Evolutionary conservation across 257 asterid genomes (phyloP).

Genomic region (Solanum boliviense): DNA sequence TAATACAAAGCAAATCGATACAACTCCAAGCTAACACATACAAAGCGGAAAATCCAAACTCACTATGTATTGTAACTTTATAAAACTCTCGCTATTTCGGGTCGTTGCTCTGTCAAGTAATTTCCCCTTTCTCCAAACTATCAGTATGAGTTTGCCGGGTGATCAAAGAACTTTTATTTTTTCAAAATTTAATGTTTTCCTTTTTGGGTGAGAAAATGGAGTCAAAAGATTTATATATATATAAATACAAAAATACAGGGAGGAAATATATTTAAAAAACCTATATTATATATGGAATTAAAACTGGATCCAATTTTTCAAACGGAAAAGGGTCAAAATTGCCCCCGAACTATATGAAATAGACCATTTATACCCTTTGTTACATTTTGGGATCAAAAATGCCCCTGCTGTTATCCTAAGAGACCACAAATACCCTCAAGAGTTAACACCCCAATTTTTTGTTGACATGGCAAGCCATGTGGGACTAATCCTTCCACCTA

Average conservation of each 20-base stretch:
- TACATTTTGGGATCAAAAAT: too few relatives aligned
- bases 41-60: not conserved
- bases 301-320: not conserved
- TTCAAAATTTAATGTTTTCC: not conserved
- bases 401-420: too few relatives aligned
- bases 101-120: not conserved
- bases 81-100: not conserved
- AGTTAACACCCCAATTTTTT: too few relatives aligned
- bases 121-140: not conserved
- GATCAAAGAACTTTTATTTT: not conserved
- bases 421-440: too few relatives aligned
- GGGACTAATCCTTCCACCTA: too few relatives aligned
- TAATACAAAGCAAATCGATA: not conserved
- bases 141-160: not conserved
- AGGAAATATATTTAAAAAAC: too few relatives aligned
- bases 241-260: not conserved
- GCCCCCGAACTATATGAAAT: too few relatives aligned
- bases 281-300: not conserved
- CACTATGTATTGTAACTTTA: not conserved
- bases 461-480: too few relatives aligned
- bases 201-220: not conserved
- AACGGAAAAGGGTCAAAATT: too few relatives aligned
- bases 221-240: not conserved
- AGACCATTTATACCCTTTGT: too few relatives aligned
- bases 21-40: not conserved